Base-by-base conservation (phyloP, 768 basidiomycete genomes). In the Lentinula sp. region DNA sequence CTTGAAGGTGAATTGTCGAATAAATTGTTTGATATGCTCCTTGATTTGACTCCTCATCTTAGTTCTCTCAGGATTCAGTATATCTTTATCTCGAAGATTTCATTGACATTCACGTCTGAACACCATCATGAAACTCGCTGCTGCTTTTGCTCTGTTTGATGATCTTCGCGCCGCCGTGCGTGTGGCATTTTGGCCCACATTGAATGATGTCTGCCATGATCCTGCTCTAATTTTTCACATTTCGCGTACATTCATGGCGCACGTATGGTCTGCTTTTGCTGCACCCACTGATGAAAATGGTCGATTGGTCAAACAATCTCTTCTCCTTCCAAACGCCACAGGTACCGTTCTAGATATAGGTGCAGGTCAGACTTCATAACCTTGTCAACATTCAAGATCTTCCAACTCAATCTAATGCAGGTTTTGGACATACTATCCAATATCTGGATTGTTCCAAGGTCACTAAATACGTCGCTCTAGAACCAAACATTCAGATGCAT, bases 401-500 rank as follows among this genome's bases (percentile, higher is more conserved):
- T 15, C 46, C 4, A 56, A 43, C 33, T 4, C 32, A 35, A 7
- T 37, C 49, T n/a, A 28, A 20, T 10, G 18, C 20, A 88, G 88
- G 86, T 0, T 76, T 82, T 60, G 90, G 90, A 0, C 88, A 89
- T 66, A 82, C 81, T 0, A 72, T 79, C 12, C 76, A 75, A 35
- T 91, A 91, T 65, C 79, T 93, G 23, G 80, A 88, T 60, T 74
- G 68, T 35, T 62, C 66, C 1, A 74, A 72, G 33, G 85, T 91
- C 18, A 79, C 81, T 1, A 83, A 76, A 68, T 91, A 91, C 64
- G 74, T 91, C 52, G 90, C 88, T 1, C 69, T 91, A 5, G 90
- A 91, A 66, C 90, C 90, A 6, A 91, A 90, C 65, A 58, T 63
- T 4, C 70, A 74, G 58, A 88, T 90, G 88, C 87, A 91, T 66